These are phyloP conservation scores for Aaosphaeria arxii DNA, from an alignment of 2,329 filamentous ascomycete genomes.

Conservation along the genomic window DNA sequence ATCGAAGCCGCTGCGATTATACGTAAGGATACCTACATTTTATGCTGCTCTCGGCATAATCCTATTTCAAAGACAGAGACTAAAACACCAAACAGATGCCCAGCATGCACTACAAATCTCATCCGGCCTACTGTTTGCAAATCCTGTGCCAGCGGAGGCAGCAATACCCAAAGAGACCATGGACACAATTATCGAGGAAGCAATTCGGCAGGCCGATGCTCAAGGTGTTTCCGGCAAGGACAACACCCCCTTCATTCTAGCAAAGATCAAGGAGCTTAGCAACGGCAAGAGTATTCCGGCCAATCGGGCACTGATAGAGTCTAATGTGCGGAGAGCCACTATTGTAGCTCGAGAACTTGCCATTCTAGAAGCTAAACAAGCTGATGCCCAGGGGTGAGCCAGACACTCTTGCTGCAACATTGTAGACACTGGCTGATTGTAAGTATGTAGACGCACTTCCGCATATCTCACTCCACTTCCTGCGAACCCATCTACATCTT, in stretches of 20 bases:
- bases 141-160: slow-evolving; percentile 72
- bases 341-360: slow-evolving; percentile 62
- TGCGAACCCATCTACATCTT: neutral
- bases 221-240: slow-evolving; percentile 61
- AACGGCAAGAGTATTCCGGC: slow-evolving; percentile 68
- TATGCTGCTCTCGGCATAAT: neutral
- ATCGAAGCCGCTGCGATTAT: slow-evolving; percentile 87
- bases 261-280: slow-evolving; percentile 75
- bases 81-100: slow-evolving; percentile 52
- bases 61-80: neutral
- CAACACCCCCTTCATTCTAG: slow-evolving; percentile 82
- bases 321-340: slow-evolving; percentile 64
- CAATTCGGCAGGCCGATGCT: slow-evolving; percentile 35
- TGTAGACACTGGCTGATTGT: slow-evolving; percentile 35
- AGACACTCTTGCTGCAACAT: slow-evolving; percentile 24
- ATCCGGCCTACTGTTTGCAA: slow-evolving; percentile 83
- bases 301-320: slow-evolving; percentile 68
- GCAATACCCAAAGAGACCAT: slow-evolving; percentile 62
- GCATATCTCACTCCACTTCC: slow-evolving; percentile 3
- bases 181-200: slow-evolving; percentile 39
- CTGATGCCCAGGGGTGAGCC: slow-evolving; percentile 36
- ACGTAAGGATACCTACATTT: slow-evolving; percentile 45
- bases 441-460: slow-evolving; percentile 28
- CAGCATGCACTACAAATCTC: slow-evolving; percentile 70
- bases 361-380: slow-evolving; percentile 47